Percentiles rank a stretch among this genome's conserved stretches.
Evolutionary conservation across 1,284 basidiomycete genomes (phyloP).

Genomic region (Trichosporon sp.): DNA sequence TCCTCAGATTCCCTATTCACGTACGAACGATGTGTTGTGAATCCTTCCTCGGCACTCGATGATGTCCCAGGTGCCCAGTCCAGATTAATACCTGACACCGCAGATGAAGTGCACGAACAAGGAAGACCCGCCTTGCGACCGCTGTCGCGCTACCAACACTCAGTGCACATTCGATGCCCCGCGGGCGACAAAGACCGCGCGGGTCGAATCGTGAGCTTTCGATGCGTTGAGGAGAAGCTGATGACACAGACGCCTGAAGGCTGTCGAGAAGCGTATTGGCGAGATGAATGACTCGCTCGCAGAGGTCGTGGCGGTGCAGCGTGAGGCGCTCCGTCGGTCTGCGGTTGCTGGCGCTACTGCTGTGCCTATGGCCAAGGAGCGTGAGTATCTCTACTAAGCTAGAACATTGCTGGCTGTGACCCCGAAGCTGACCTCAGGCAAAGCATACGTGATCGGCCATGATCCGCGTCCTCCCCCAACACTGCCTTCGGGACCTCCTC

Average conservation of each 20-base stretch:
- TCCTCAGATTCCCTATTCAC: too few species aligned
- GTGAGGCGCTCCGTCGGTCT: constrained; percentile 51
- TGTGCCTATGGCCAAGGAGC: constrained; percentile 29
- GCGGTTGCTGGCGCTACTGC: constrained; percentile 37
- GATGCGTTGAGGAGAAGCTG: not conserved
- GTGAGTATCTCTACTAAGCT: not conserved
- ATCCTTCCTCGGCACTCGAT: not conserved
- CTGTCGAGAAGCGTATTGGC: constrained; percentile 72
- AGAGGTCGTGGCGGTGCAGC: constrained; percentile 59
- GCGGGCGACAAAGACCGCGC: constrained; percentile 61
- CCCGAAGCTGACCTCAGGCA: not conserved
- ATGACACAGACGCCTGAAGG: constrained; percentile 66
- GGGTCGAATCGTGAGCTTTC: constrained; percentile 67
- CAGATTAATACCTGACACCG: constrained; percentile 8
- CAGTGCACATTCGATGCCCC: constrained; percentile 88
- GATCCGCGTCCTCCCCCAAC: not conserved
- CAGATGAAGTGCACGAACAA: constrained; percentile 62
- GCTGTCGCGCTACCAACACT: constrained; percentile 55
- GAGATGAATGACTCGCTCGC: constrained; percentile 68
- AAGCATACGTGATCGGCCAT: not conserved
- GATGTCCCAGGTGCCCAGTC: not conserved
- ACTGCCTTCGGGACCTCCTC: constrained; percentile 19
- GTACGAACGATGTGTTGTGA: too few species aligned
- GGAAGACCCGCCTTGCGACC: constrained; percentile 59
- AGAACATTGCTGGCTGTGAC: not conserved